phyloP scores from a whole-genome alignment of 2,329 filamentous ascomycete species.

The Anthostomella pinea region DNA sequence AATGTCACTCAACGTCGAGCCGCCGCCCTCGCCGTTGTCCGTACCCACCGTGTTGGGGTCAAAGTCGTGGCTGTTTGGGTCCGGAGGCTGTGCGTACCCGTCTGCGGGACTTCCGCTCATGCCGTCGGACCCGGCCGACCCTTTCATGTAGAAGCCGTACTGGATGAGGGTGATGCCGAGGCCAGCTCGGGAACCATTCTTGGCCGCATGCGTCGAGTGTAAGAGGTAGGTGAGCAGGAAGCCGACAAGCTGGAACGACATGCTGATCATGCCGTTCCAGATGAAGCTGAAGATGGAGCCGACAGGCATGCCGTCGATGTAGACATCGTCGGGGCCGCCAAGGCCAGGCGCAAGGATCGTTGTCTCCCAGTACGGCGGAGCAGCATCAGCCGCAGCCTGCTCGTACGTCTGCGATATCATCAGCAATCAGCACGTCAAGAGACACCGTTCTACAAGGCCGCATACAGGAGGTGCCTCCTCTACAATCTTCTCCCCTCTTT shows the following conservation, averaged over 20 bases:
- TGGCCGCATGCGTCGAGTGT: slow-evolving; percentile 96
- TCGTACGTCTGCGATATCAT: slow-evolving; percentile 77
- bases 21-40: slow-evolving; percentile 34
- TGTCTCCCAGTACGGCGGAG: slow-evolving; percentile 98
- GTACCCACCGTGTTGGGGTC: slow-evolving; percentile 63
- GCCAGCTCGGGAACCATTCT: slow-evolving; percentile 92
- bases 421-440: too few relatives aligned
- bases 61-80: slow-evolving; percentile 90
- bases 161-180: slow-evolving; percentile 94
- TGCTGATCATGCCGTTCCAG: slow-evolving; percentile 95
- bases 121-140: slow-evolving; percentile 43
- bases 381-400: slow-evolving; percentile 93
- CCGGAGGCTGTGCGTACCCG: slow-evolving; percentile 67
- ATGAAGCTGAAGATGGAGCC: slow-evolving; percentile 83
- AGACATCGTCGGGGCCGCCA: slow-evolving; percentile 89
- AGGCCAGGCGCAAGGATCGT: slow-evolving; percentile 93
- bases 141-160: slow-evolving; percentile 95
- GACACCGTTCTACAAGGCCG: slow-evolving; percentile 31
- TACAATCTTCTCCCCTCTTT: slow-evolving; percentile 68
- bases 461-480: slow-evolving; percentile 93
- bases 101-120: slow-evolving; percentile 48
- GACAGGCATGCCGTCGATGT: slow-evolving; percentile 92
- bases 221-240: slow-evolving; percentile 97
- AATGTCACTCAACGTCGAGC: slow-evolving; percentile 53
- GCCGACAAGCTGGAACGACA: slow-evolving; percentile 94